Evolutionary conservation across 2,329 filamentous ascomycete species (phyloP), one percentile per base, ranked within the genome.

Genomic region (Coniella lustricola): DNA sequence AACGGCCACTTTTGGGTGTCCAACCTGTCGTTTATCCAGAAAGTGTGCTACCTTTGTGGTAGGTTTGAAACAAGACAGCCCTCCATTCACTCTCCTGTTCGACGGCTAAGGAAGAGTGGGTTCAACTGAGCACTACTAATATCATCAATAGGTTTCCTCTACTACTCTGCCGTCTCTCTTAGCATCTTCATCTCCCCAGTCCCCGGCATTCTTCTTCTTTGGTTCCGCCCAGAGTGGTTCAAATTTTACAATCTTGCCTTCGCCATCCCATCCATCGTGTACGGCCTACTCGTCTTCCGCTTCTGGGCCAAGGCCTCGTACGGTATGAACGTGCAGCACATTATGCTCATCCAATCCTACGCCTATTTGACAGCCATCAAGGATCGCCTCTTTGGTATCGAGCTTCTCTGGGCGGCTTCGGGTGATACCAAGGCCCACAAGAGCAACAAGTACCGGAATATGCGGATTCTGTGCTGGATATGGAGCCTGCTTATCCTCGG

Each of bases 221-320:
- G 65, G 56, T 55, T 64, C 41, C 63, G 67, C 2, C 67, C 67
- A 1, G 57, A 68, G 29, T 67, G 62, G 59, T 67, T 70, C 56
- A 65, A 65, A 53, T 70, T 67, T 56, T 70, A 68, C 60, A 70
- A 69, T 57, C 59, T 70, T n/a, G 65, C 67, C 4, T 70, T 70
- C 49, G 67, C 67, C 16, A 57, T 69, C 7, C 67, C 67, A 1
- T 67, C 62, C 3, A 61, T 70, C 43, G 39, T 69, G 16, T 68
- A 68, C 54, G 65, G 64, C 17, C 55, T 67, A 14, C 49, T 69
- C 13, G 55, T 66, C n/a, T 65, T 69, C 49, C 62, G 66, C 3
- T 60, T 63, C 49, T 70, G 67, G 67, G 58, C 65, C 43, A 68
- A 67, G 53, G 65, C 65, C 35, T 56, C 58, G 20, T 70, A 69